phyloP scores from a whole-genome alignment of 2,329 filamentous ascomycete genomes.

The Aureobasidium namibiae region DNA sequence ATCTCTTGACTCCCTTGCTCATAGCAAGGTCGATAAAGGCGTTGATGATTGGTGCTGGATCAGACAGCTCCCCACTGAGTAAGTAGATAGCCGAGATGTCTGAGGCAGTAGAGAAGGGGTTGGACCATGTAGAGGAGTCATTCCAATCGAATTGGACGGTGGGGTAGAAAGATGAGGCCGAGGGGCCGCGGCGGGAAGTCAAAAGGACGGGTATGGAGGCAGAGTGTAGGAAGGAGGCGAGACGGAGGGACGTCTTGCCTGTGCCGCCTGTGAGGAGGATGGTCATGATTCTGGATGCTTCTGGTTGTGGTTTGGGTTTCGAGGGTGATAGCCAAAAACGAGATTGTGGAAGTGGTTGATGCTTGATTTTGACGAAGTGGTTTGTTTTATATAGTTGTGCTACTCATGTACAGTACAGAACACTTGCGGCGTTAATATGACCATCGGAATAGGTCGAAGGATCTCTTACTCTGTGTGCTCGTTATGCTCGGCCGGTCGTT shows the following conservation, averaged over 20 bases:
- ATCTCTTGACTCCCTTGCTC: neutral
- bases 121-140: neutral
- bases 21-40: neutral
- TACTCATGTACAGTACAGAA: too few species aligned
- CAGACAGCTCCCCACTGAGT: neutral
- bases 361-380: too few species aligned
- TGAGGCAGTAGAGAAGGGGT: neutral
- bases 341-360: too few species aligned
- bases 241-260: neutral
- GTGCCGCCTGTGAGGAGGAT: conserved; percentile 8
- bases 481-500: neutral
- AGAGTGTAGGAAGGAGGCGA: neutral
- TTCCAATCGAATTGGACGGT: neutral
- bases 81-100: neutral
- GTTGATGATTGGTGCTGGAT: neutral
- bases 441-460: too few species aligned
- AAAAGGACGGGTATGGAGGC: neutral
- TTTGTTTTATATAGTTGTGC: too few species aligned
- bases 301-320: neutral
- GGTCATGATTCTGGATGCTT: neutral
- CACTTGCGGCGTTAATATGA: too few species aligned
- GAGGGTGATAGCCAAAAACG: neutral
- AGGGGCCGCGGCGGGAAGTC: neutral
- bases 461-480: too few species aligned
- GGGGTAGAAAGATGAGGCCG: neutral